phyloP scores from a whole-genome alignment of 1,284 basidiomycete species.

The Trichosporon sp. region DNA sequence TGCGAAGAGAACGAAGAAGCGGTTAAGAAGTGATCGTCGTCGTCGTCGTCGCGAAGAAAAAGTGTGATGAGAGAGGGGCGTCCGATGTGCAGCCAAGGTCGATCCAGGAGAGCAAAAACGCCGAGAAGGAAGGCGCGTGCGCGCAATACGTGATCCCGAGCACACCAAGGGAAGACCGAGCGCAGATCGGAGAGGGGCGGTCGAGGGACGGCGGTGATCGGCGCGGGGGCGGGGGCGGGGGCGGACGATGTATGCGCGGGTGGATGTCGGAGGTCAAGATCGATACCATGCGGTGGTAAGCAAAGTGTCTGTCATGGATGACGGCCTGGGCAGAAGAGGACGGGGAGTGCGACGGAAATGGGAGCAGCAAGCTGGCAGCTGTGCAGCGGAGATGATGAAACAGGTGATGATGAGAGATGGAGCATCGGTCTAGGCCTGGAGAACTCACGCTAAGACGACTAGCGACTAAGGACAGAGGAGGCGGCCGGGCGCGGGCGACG shows the following conservation, averaged over 20 bases:
- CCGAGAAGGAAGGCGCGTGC: conserved; percentile 3
- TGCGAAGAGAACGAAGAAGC: neutral
- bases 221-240: neutral
- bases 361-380: neutral
- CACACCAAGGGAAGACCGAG: neutral
- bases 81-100: neutral
- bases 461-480: neutral
- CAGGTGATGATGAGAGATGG: neutral
- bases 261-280: neutral
- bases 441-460: neutral
- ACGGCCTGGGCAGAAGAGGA: neutral
- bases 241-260: neutral
- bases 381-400: neutral
- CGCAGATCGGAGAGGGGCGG: neutral
- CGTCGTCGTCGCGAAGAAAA: neutral
- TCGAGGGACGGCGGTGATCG: neutral
- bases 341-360: neutral
- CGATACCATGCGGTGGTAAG: neutral
- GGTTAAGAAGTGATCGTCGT: neutral
- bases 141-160: neutral
- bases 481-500: neutral
- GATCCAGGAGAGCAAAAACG: neutral
- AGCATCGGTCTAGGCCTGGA: neutral
- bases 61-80: neutral
- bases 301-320: neutral